Evolutionary conservation across 2,329 filamentous ascomycete species (phyloP), one percentile per base, ranked within the genome.

Genomic region (Mollisiaceae sp.): DNA sequence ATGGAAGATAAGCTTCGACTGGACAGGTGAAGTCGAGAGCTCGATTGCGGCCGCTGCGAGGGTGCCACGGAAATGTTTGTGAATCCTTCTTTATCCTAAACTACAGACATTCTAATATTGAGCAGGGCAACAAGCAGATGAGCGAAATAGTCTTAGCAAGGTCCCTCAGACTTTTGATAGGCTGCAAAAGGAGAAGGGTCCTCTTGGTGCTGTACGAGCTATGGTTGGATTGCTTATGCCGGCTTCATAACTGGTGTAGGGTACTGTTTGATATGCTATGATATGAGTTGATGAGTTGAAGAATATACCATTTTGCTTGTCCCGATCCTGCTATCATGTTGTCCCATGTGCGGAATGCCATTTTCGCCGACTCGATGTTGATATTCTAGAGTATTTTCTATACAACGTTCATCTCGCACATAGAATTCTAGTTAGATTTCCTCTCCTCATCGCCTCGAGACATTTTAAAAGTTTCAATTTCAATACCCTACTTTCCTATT

Each of bases 1-100:
- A 64, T 92, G 90, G 90, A 79, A 77, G 56, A 87, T 91, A 52
- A 77, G 78, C 1, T 91, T 92, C 72, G 89, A 92, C 75, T 92
- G 89, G 89, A 89, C 89, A 0, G 90, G 90, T 6, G 90, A 92
- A 73, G 89, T 87, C 4, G 83, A 85, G 71, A 91, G 85, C 69
- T 79, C 80, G 54, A 77, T 91, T 18, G 78, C 78, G 4, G 79
- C 89, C 12, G 74, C 85, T 67, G 78, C 87, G 1, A 83, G 84
- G 4, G 78, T 88, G 47, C 89, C 89, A 0, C 81, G 79, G 8
- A 86, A 85, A 74, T 92, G 89, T 91, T 77, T 83, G 88, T 84
- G 20, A 8, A 62, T 20, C 20, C 50, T 36, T 41, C 22, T 32
- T 32, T 36, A 38, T 50, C 0, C 64, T 47, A 4, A 43, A 32